Percentiles rank a stretch among this genome's conserved stretches.
These are phyloP conservation scores for Biancaea sappan DNA, from an alignment of 306 rosid species.

Conservation along the genomic window DNA sequence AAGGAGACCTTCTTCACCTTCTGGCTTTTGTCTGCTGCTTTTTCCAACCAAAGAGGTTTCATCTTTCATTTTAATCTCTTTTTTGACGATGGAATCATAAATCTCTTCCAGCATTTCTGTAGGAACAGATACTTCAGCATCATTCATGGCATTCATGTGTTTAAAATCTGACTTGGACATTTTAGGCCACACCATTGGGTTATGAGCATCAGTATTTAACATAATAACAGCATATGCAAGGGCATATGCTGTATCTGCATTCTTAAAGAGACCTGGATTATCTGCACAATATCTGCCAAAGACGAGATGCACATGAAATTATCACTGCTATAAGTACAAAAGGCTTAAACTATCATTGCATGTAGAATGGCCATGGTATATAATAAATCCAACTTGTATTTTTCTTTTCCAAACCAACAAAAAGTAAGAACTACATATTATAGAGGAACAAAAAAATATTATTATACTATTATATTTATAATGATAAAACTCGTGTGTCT, in stretches of 20 bases:
- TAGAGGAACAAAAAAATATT: too few relatives aligned
- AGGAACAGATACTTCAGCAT: conserved; percentile 87
- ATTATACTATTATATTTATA: neutral
- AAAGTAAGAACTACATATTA: neutral
- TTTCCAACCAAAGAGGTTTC: conserved; percentile 56
- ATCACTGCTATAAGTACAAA: conserved; percentile 39
- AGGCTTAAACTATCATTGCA: conserved; percentile 28
- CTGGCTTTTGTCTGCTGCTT: conserved; percentile 65
- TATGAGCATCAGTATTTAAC: conserved; percentile 97
- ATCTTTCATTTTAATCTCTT: conserved; percentile 90
- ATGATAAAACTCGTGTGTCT: neutral
- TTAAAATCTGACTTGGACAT: conserved; percentile 94
- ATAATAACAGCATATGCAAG: conserved; percentile 95
- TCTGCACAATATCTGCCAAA: conserved; percentile 91
- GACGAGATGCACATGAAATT: conserved; percentile 35
- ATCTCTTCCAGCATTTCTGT: conserved; percentile 87
- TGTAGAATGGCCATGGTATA: conserved; percentile 13
- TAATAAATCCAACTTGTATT: neutral
- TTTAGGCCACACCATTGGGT: conserved; percentile 99
- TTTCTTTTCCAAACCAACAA: neutral
- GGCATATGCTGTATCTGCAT: conserved; percentile 95
- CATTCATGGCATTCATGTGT: conserved; percentile 81
- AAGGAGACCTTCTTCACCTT: conserved; percentile 87
- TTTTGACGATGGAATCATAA: conserved; percentile 85
- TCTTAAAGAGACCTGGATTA: conserved; percentile 88